A percentile compares a stretch with the other conserved stretches of the same genome.
Conservation (phyloP, 768 basidiomycete genomes). For the Rhodotorula kratochvilovae region DNA sequence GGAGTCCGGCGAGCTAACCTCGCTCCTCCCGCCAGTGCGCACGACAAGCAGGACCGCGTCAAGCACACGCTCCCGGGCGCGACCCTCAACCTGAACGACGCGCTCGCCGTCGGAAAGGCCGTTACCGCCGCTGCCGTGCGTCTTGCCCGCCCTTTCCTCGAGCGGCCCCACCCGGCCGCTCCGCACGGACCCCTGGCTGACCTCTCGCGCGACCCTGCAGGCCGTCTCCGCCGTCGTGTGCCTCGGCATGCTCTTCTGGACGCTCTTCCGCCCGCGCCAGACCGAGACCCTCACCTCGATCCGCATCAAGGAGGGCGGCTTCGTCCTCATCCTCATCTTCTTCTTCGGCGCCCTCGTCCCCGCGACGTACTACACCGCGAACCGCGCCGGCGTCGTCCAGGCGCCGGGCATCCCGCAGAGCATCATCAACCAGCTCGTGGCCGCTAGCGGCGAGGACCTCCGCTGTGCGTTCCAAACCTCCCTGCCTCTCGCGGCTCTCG, state of each 20-base stretch:
- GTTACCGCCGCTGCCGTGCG: slow-evolving; percentile 20
- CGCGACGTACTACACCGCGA: slow-evolving; percentile 24
- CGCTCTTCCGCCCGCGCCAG: slow-evolving; percentile 3
- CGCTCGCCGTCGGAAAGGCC: slow-evolving; percentile 17
- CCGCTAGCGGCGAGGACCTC: slow-evolving; percentile 9
- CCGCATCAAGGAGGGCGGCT: slow-evolving; percentile 34
- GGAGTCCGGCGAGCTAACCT: neutral
- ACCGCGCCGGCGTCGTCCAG: slow-evolving; percentile 1
- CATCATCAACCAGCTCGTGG: slow-evolving; percentile 17
- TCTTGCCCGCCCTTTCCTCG: neutral
- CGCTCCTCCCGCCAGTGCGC: neutral
- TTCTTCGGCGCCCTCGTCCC: slow-evolving; percentile 27
- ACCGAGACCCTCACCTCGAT: slow-evolving; percentile 28
- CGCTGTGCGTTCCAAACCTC: neutral
- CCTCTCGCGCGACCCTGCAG: neutral
- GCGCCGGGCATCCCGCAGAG: slow-evolving; percentile 15
- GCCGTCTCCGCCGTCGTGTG: slow-evolving; percentile 17
- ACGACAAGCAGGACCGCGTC: slow-evolving; percentile 18
- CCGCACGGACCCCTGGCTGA: too few species aligned
- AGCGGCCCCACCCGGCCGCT: too few species aligned
- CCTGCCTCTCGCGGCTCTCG: neutral
- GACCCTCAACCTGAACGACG: slow-evolving; percentile 18
- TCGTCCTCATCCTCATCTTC: slow-evolving; percentile 16
- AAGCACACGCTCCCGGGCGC: slow-evolving; percentile 9
- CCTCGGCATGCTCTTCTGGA: slow-evolving; percentile 11